Evolutionary conservation across 192 early-diverging fungal species (phyloP).

Genomic region (Podila horticola): DNA sequence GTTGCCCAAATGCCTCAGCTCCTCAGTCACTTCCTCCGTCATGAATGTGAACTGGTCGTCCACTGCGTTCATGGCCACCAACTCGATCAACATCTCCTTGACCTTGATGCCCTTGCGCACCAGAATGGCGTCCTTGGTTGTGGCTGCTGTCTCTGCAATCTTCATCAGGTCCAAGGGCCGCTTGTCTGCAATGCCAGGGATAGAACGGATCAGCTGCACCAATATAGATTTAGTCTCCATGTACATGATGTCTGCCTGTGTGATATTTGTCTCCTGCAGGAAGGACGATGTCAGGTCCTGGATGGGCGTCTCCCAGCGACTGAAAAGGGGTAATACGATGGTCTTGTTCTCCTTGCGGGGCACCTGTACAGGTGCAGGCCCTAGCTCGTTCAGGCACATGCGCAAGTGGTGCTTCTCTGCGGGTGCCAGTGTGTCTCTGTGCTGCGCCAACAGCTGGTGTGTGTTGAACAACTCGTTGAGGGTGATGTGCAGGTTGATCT

Average conservation of each 20-base stretch:
- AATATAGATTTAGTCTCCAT: constrained; percentile 95
- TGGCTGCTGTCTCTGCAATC: constrained; percentile 88
- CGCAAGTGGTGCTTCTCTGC: constrained; percentile 84
- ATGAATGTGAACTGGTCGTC: constrained; percentile 86
- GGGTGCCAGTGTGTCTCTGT: constrained; percentile 83
- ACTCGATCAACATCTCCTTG: constrained; percentile 90
- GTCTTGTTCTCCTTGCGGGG: constrained; percentile 83
- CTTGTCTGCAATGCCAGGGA: constrained; percentile 74
- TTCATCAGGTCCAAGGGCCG: constrained; percentile 69
- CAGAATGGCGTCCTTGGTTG: constrained; percentile 85
- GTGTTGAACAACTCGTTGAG: constrained; percentile 97
- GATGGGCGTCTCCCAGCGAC: constrained; percentile 87
- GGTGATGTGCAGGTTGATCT: constrained; percentile 88
- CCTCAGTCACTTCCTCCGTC: constrained; percentile 89
- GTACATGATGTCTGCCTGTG: constrained; percentile 94
- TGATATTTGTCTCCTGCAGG: constrained; percentile 87
- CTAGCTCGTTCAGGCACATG: constrained; percentile 82
- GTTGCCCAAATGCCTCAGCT: constrained; percentile 91
- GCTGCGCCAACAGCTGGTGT: constrained; percentile 84
- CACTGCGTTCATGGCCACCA: constrained; percentile 81
- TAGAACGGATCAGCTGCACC: constrained; percentile 92
- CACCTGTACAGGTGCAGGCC: constrained; percentile 76
- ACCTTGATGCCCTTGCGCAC: constrained; percentile 97
- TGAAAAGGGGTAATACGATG: constrained; percentile 78
- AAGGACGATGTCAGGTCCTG: constrained; percentile 71